phyloP scores from a whole-genome alignment of 2,329 filamentous ascomycete species.

The Penicillium sp. region DNA sequence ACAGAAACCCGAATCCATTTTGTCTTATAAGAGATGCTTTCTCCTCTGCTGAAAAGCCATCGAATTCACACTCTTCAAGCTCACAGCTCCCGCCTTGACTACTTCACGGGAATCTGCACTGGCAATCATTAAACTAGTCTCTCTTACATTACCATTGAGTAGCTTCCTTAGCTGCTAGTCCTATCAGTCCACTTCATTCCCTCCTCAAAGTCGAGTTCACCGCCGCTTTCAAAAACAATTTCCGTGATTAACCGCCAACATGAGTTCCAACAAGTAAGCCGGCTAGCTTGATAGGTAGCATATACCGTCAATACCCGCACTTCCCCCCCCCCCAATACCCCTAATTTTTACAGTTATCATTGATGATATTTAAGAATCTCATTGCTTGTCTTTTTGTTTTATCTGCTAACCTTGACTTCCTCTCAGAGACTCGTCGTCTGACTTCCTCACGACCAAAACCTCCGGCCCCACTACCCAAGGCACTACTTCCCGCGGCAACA shows the following conservation, averaged over 20 bases:
- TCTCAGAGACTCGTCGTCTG: background rate
- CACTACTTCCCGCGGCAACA: background rate
- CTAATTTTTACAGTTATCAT: background rate
- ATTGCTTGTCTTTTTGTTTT: background rate
- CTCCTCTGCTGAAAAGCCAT: background rate
- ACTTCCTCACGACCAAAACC: background rate
- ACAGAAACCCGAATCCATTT: no score
- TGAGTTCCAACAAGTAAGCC: slow-evolving; percentile 1
- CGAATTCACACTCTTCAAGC: background rate
- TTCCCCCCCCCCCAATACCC: no score
- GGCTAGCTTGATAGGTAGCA: background rate
- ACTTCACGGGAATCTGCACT: background rate
- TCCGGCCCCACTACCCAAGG: background rate
- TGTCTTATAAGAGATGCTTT: background rate
- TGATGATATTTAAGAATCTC: background rate
- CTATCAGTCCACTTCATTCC: background rate
- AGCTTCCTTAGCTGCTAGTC: background rate
- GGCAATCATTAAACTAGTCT: background rate
- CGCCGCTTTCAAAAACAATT: background rate
- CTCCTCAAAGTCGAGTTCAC: background rate
- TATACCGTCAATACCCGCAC: background rate
- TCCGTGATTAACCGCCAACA: background rate
- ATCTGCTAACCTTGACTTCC: background rate
- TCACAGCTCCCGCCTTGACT: background rate
- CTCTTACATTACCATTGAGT: background rate